These are phyloP conservation scores for Mesotaenium endlicherianum DNA, from an alignment of 139 green algal genomes.

Conservation along the genomic window DNA sequence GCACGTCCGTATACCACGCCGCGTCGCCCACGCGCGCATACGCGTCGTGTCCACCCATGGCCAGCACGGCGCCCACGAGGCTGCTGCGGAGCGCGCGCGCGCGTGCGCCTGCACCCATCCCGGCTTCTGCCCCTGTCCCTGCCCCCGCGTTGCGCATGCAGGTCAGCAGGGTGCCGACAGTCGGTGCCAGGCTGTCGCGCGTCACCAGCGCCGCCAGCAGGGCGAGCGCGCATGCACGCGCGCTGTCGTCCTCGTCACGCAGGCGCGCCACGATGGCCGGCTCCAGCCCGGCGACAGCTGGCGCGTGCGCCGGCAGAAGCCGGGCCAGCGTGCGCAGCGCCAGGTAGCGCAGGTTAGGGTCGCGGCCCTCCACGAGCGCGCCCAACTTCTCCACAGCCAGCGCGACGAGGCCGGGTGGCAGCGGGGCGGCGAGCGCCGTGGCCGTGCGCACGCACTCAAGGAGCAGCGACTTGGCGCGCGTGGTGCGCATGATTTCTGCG, in stretches of 20 bases:
- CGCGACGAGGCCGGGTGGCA: neutral
- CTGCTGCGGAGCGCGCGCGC: slow-evolving; percentile 33
- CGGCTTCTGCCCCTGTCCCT: neutral
- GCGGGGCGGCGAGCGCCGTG: slow-evolving; percentile 4
- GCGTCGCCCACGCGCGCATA: slow-evolving; percentile 57
- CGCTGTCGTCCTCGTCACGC: slow-evolving; percentile 17
- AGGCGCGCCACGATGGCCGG: slow-evolving; percentile 32
- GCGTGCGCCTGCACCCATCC: neutral
- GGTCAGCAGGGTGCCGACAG: slow-evolving; percentile 16
- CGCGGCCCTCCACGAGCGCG: slow-evolving; percentile 41
- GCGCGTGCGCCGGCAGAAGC: slow-evolving; percentile 37
- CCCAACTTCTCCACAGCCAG: slow-evolving; percentile 24
- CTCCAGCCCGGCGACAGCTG: slow-evolving; percentile 17
- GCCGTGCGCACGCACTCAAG: slow-evolving; percentile 57
- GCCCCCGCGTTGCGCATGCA: slow-evolving; percentile 7
- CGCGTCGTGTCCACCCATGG: slow-evolving; percentile 42
- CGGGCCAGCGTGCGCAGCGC: slow-evolving; percentile 31
- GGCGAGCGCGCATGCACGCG: slow-evolving; percentile 11
- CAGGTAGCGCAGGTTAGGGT: slow-evolving; percentile 58
- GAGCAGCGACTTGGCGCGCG: slow-evolving; percentile 56
- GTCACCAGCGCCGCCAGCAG: slow-evolving; percentile 34
- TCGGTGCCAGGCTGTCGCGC: slow-evolving; percentile 2
- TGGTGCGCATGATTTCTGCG: slow-evolving; percentile 49
- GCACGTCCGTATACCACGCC: slow-evolving; percentile 52
- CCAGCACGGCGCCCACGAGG: slow-evolving; percentile 47